A percentile compares a stretch with the other conserved stretches of the same genome.
Conservation (phyloP, 768 basidiomycete species). For the Lanmaoa pseudosensibilis region DNA sequence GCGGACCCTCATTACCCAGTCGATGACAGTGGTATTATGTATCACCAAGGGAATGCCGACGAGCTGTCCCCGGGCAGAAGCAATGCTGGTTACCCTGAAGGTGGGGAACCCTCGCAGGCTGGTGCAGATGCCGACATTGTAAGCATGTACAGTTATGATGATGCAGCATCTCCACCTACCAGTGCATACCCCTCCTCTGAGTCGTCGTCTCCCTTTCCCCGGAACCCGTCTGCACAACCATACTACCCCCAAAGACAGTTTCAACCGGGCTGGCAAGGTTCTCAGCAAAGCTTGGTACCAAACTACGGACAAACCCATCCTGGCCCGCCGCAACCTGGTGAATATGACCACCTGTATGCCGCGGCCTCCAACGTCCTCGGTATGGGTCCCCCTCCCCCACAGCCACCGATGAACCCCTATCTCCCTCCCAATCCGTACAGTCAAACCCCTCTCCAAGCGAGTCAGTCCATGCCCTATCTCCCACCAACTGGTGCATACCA, state of each 20-base stretch:
- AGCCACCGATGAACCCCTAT: constrained; percentile 21
- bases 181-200: constrained; percentile 34
- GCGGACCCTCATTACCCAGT: constrained; percentile 34
- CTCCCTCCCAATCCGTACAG: constrained; percentile 23
- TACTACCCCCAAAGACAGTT: constrained; percentile 21
- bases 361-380: constrained; percentile 83
- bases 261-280: constrained; percentile 31
- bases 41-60: constrained; percentile 8
- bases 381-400: constrained; percentile 57
- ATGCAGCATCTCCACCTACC: constrained; percentile 27
- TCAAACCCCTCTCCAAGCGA: constrained; percentile 26
- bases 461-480: constrained; percentile 35
- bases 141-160: constrained; percentile 42
- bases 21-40: constrained; percentile 29
- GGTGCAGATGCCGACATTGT: constrained; percentile 38
- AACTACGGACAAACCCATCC: constrained; percentile 19
- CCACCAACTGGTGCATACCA: constrained; percentile 30
- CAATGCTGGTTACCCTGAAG: constrained; percentile 29
- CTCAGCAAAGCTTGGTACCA: constrained; percentile 23
- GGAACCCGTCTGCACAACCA: constrained; percentile 21
- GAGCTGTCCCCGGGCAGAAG: constrained; percentile 25
- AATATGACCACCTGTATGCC: constrained; percentile 62
- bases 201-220: constrained; percentile 15
- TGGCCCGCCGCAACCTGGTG: constrained; percentile 34
- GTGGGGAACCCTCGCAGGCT: constrained; percentile 21